Evolutionary conservation across 2,329 filamentous ascomycete species (phyloP), one percentile per base, ranked within the genome.

Genomic region (Macrophomina phaseolina): DNA sequence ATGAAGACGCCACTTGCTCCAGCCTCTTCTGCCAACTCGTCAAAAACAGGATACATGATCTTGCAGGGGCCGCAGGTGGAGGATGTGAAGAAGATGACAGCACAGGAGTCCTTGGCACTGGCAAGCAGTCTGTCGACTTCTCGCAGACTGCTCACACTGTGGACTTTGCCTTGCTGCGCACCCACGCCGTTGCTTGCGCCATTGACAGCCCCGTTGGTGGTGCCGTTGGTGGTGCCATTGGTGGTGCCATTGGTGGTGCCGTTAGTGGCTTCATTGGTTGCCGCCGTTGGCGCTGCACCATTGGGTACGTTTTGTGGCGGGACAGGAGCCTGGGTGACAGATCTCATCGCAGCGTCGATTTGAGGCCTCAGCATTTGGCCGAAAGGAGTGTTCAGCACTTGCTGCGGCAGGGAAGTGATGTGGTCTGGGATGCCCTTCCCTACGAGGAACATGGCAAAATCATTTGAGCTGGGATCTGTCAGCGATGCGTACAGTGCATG

Each of bases 71-170:
- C 86, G 74, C 94, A 97, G 2, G 90, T 95, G 2, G 91, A 87
- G 3, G 92, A 97, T 0, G 94, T 97, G 81, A 98, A 98, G 82
- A 97, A 97, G 66, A 97, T 85, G 45, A 94, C 87, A 0, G 92
- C 92, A 68, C 90, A 93, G 0, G 90, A 89, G 5, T 85, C 83
- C 34, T 83, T 83, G 0, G 91, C 90, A 1, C 81, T 80, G 0
- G 81, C 76, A 5, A 95, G 81, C 1, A 90, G 79, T 18, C 80
- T 80, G 45, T 92, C 84, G 1, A 95, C 79, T 34, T 90, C 86
- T 5, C 80, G 77, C 4, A 90, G 77, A 28, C 81, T 87, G 32
- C 83, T 86, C 7, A 90, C 85, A 67, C 86, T 85, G 67, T 86
- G 85, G 18, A 96, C 91, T 40, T 79, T 81, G 3, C 83, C 83